A percentile compares a stretch with the other conserved stretches of the same genome.
These are phyloP conservation scores for Cordyceps tenuipes DNA, from an alignment of 2,329 filamentous ascomycete genomes.

Conservation along the genomic window DNA sequence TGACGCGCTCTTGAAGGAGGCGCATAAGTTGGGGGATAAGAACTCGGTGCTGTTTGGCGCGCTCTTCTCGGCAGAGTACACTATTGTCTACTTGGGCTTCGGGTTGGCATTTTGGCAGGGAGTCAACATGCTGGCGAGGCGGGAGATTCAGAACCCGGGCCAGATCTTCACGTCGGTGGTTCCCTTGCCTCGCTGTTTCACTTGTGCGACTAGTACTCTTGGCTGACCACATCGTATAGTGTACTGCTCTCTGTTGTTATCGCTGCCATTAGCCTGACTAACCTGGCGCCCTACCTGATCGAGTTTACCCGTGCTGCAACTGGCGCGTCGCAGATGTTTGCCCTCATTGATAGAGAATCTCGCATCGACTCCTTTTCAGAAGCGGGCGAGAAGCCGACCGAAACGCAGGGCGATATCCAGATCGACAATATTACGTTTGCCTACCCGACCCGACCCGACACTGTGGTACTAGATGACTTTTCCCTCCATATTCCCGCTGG, in stretches of 20 bases:
- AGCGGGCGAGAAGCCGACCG: constrained; percentile 22
- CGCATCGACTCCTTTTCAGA: constrained; percentile 28
- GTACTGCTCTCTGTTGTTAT: constrained; percentile 32
- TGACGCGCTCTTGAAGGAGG: constrained; percentile 29
- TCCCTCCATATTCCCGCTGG: constrained; percentile 35
- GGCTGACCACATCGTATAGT: constrained; percentile 12
- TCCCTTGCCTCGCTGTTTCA: background rate
- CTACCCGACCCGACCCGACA: constrained; percentile 36
- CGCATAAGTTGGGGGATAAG: constrained; percentile 28
- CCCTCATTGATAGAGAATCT: constrained; percentile 30
- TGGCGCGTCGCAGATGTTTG: constrained; percentile 28
- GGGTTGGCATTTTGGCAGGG: constrained; percentile 39
- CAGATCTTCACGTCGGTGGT: constrained; percentile 30
- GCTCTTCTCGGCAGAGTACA: constrained; percentile 32
- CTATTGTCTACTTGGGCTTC: constrained; percentile 34
- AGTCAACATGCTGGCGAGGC: constrained; percentile 27
- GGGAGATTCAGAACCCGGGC: constrained; percentile 29
- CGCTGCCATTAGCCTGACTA: constrained; percentile 27
- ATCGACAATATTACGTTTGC: constrained; percentile 34
- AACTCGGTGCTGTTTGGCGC: constrained; percentile 30
- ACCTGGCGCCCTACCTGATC: constrained; percentile 29
- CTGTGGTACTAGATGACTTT: constrained; percentile 33
- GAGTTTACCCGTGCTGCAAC: constrained; percentile 31
- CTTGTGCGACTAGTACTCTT: background rate
- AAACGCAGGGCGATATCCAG: constrained; percentile 26